A percentile compares a stretch with the other conserved stretches of the same genome.
Conservation (phyloP, 1,284 basidiomycete species). For the Ceratobasidium sp. region DNA sequence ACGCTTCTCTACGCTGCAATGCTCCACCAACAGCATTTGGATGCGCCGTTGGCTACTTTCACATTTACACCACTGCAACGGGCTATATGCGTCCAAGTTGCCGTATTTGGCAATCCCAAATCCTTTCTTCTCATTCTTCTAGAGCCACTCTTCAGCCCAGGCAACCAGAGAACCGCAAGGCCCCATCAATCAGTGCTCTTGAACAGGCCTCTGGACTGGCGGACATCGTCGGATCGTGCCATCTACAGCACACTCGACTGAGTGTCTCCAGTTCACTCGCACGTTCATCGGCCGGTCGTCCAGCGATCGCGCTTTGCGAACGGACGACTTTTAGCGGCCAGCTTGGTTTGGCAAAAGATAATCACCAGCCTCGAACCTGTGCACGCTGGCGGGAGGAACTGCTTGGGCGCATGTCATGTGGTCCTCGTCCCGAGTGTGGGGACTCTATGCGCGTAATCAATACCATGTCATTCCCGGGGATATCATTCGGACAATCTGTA, state of each 20-base stretch:
- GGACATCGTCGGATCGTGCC: constrained; percentile 30
- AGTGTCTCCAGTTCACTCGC: neutral
- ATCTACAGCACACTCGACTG: neutral
- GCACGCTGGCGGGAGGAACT: neutral
- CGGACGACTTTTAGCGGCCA: neutral
- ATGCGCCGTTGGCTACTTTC: neutral
- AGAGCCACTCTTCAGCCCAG: too few species aligned
- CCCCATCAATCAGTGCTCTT: neutral
- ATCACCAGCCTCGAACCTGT: constrained; percentile 7
- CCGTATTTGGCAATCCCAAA: neutral
- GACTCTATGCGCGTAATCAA: neutral
- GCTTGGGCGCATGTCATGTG: constrained; percentile 19
- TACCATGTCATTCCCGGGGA: neutral
- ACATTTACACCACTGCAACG: neutral
- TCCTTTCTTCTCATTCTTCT: neutral
- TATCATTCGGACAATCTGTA: neutral
- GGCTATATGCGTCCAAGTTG: neutral
- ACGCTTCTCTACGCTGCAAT: neutral
- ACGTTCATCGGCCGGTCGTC: constrained; percentile 24
- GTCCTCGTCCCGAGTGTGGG: constrained; percentile 7
- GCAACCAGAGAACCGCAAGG: neutral
- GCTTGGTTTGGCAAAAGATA: neutral
- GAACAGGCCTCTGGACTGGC: neutral
- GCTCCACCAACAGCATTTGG: neutral
- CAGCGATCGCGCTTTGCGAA: neutral